These are phyloP conservation scores for Achaetomiella virescens DNA, from an alignment of 495 filamentous ascomycete species.

Conservation along the genomic window DNA sequence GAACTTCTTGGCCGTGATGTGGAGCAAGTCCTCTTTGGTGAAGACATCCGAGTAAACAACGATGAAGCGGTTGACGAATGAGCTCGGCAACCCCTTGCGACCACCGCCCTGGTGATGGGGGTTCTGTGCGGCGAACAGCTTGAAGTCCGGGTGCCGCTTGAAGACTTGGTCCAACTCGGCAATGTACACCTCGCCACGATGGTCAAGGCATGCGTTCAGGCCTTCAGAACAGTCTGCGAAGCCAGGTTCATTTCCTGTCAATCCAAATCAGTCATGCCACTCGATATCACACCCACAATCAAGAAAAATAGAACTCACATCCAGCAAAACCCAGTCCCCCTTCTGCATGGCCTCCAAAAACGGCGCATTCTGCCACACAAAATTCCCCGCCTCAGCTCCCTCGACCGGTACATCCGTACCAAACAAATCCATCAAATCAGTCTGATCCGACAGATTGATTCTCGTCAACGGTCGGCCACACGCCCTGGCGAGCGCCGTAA, in stretches of 20 bases:
- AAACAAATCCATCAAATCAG: constrained; percentile 94
- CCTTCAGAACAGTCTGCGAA: constrained; percentile 93
- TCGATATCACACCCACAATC: not conserved
- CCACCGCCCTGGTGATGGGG: constrained; percentile 96
- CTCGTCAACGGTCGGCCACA: constrained; percentile 76
- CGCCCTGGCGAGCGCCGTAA: constrained; percentile 73
- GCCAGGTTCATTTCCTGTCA: constrained; percentile 88
- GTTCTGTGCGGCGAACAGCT: constrained; percentile 94
- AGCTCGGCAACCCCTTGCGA: constrained; percentile 88
- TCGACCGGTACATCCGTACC: constrained; percentile 95
- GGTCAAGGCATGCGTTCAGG: constrained; percentile 93
- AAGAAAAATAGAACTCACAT: constrained; percentile 34
- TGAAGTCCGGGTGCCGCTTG: constrained; percentile 78
- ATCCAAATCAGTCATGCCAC: constrained; percentile 2
- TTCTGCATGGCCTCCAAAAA: constrained; percentile 94
- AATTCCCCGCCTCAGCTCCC: constrained; percentile 77
- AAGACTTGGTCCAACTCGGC: constrained; percentile 92
- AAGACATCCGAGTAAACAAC: constrained; percentile 94
- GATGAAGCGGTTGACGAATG: constrained; percentile 96
- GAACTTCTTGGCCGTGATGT: constrained; percentile 75
- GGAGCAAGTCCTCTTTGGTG: constrained; percentile 67
- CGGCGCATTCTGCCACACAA: constrained; percentile 91
- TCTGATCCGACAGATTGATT: constrained; percentile 97
- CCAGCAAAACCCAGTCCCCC: constrained; percentile 91
- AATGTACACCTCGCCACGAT: constrained; percentile 92